Conservation (phyloP, 805 yeast genomes). For the Candida loeiensis region DNA sequence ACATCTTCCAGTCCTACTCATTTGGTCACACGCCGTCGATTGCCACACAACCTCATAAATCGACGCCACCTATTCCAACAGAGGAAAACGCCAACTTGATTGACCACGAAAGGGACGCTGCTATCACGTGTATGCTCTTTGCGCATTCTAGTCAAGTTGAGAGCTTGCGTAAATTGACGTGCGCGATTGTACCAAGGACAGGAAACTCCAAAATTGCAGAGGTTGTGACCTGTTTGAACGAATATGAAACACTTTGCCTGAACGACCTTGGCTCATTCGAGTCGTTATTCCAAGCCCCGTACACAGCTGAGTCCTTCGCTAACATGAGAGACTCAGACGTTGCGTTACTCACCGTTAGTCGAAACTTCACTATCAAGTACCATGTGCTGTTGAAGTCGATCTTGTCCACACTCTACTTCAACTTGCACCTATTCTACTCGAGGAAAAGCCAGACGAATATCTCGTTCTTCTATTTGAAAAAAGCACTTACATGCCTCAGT, state of each 20-base stretch:
- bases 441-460: slow-evolving; percentile 5
- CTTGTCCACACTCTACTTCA: slow-evolving; percentile 16
- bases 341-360: slow-evolving; percentile 12
- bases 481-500: slow-evolving; percentile 6
- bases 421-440: slow-evolving; percentile 15
- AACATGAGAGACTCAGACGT: slow-evolving; percentile 7
- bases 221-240: slow-evolving; percentile 6
- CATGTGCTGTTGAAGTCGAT: slow-evolving; percentile 15
- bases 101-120: slow-evolving; percentile 11
- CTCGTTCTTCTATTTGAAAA: slow-evolving; percentile 11
- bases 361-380: slow-evolving; percentile 16
- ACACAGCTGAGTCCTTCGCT: neutral
- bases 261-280: slow-evolving; percentile 5
- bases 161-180: slow-evolving; percentile 2
- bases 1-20: slow-evolving; percentile 9
- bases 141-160: neutral
- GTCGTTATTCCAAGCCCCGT: neutral
- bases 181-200: neutral
- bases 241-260: slow-evolving; percentile 6
- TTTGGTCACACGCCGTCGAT: slow-evolving; percentile 10
- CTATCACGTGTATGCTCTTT: neutral
- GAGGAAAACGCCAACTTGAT: slow-evolving; percentile 10
- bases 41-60: slow-evolving; percentile 12
- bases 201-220: slow-evolving; percentile 5
- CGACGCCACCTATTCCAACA: slow-evolving; percentile 13